A percentile compares a stretch with the other conserved stretches of the same genome.
Conservation (phyloP, 2,329 filamentous ascomycete species). For the Xylaria sp. region DNA sequence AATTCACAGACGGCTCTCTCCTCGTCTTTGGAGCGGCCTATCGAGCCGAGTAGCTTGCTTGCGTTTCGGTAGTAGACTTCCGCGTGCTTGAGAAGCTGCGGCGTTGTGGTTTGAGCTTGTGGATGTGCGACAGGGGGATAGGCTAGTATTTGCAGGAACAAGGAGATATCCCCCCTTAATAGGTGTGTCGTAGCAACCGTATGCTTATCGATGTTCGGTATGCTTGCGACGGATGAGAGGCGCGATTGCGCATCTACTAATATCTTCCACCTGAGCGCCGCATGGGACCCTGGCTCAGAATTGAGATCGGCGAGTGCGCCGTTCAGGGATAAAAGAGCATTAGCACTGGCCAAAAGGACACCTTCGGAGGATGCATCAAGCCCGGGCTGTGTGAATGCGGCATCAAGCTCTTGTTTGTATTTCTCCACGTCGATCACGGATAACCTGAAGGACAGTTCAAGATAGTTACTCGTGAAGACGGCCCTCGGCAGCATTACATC, state of each 20-base stretch:
- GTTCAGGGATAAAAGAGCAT: conserved; percentile 46
- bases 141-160: conserved; percentile 45
- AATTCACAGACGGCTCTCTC: conserved; percentile 34
- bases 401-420: conserved; percentile 46
- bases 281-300: conserved; percentile 17
- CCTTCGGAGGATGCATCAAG: conserved; percentile 39
- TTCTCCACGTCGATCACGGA: conserved; percentile 42
- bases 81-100: conserved; percentile 47
- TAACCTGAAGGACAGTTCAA: conserved; percentile 45
- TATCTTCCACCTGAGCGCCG: conserved; percentile 46
- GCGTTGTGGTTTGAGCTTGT: conserved; percentile 40
- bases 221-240: conserved; percentile 36
- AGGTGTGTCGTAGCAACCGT: conserved; percentile 45
- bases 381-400: conserved; percentile 43
- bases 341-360: conserved; percentile 42
- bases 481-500: conserved; percentile 47
- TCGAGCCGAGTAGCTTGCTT: conserved; percentile 40
- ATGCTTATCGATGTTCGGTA: conserved; percentile 25
- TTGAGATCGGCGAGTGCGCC: conserved; percentile 42
- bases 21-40: conserved; percentile 18
- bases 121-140: conserved; percentile 43
- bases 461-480: conserved; percentile 42
- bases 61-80: conserved; percentile 51
- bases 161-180: conserved; percentile 46
- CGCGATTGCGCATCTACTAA: conserved; percentile 42